phyloP scores from a whole-genome alignment of 257 asterid genomes.

The Leptodermis oblonga region DNA sequence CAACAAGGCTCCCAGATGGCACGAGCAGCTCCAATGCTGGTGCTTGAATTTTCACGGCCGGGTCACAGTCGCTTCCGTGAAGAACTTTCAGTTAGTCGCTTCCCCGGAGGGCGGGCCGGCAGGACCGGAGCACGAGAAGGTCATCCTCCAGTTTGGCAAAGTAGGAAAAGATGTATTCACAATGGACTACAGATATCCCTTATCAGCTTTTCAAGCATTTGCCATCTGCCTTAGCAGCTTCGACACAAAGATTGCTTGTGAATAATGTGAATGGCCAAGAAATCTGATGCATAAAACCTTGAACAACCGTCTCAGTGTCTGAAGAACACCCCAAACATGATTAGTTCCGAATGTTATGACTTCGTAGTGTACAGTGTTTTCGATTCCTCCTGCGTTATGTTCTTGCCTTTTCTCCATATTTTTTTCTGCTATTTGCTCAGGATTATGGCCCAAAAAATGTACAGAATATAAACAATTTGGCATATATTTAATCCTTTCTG shows the following conservation, averaged over 20 bases:
- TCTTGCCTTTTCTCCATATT: too few relatives aligned
- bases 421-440: too few relatives aligned
- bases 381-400: too few relatives aligned
- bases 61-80: slow-evolving; percentile 87
- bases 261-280: slow-evolving; percentile 36
- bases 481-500: too few relatives aligned
- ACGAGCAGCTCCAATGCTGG: slow-evolving; percentile 97
- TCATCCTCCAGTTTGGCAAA: slow-evolving; percentile 89
- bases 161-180: slow-evolving; percentile 91
- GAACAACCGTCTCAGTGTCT: not conserved
- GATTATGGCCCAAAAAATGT: too few relatives aligned
- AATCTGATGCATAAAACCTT: slow-evolving; percentile 4
- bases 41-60: slow-evolving; percentile 93
- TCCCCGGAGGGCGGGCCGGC: slow-evolving; percentile 53
- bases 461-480: too few relatives aligned
- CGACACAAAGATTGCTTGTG: slow-evolving; percentile 88
- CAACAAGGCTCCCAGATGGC: slow-evolving; percentile 94
- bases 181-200: slow-evolving; percentile 78
- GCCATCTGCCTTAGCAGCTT: slow-evolving; percentile 66
- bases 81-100: slow-evolving; percentile 91
- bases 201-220: slow-evolving; percentile 86
- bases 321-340: too few relatives aligned
- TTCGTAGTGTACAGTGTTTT: too few relatives aligned
- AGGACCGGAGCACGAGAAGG: slow-evolving; percentile 73
- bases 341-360: too few relatives aligned